Percentiles rank a stretch among this genome's conserved stretches.
Conservation (phyloP, 495 filamentous ascomycete genomes). For the Aspergillus panamensis region DNA sequence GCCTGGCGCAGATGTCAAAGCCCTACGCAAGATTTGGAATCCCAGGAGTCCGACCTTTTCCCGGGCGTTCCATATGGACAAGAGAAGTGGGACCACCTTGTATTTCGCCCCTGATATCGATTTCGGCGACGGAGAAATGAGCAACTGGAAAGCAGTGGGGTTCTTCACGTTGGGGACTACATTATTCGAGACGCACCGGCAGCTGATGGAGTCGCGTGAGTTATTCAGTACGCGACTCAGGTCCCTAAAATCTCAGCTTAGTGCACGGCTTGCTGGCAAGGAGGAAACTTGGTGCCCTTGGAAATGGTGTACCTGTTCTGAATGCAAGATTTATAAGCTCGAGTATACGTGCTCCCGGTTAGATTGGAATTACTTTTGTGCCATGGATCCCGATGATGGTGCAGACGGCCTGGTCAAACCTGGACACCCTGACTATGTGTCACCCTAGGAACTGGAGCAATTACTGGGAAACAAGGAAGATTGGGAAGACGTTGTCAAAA, state of each 20-base stretch:
- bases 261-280: slow-evolving; percentile 1
- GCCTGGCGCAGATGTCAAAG: background rate
- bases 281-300: slow-evolving; percentile 4
- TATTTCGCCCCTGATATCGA: slow-evolving; percentile 10
- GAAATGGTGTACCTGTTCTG: slow-evolving; percentile 4
- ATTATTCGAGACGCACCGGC: slow-evolving; percentile 6
- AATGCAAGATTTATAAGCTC: slow-evolving; percentile 1
- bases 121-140: slow-evolving; percentile 4
- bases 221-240: slow-evolving; percentile 8
- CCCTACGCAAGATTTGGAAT: slow-evolving; percentile 3
- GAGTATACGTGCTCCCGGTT: background rate
- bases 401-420: background rate
- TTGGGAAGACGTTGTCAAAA: background rate
- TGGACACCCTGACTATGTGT: slow-evolving; percentile 9
- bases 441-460: background rate
- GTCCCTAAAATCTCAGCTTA: slow-evolving; percentile 1
- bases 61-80: slow-evolving; percentile 8
- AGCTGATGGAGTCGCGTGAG: slow-evolving; percentile 1
- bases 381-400: background rate
- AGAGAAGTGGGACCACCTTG: background rate
- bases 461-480: background rate
- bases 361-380: background rate
- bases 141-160: slow-evolving; percentile 1
- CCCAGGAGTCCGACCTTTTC: slow-evolving; percentile 2
- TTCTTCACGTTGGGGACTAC: slow-evolving; percentile 8